Percentiles rank a stretch among this genome's conserved stretches.
Evolutionary conservation across 2,329 filamentous ascomycete genomes (phyloP).

Genomic region (Podosphaera xanthii): DNA sequence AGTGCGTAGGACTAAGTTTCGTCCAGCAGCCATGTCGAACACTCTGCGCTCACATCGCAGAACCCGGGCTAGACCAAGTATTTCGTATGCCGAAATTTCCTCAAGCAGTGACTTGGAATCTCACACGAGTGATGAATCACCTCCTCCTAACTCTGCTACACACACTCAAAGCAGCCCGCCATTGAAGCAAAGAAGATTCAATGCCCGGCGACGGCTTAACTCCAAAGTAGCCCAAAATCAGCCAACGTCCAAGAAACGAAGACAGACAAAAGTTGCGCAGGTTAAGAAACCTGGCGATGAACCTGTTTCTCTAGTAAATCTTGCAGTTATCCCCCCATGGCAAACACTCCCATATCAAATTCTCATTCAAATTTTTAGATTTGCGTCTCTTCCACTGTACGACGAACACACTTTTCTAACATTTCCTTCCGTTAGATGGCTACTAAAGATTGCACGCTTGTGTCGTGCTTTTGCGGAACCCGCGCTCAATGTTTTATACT

Average conservation of each 20-base stretch:
- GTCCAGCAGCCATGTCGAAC: neutral
- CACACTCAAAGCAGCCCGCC: neutral
- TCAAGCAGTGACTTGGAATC: neutral
- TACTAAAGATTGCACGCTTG: conserved; percentile 36
- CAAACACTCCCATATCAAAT: conserved; percentile 42
- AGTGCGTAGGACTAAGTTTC: neutral
- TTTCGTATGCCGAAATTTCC: neutral
- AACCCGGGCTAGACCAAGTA: neutral
- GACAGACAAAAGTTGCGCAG: conserved; percentile 3
- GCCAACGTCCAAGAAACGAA: conserved; percentile 7
- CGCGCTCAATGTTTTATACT: conserved; percentile 50
- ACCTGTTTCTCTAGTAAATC: conserved; percentile 1
- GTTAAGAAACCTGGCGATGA: conserved; percentile 1
- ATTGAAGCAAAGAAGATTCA: neutral
- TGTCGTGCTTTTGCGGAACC: conserved; percentile 48
- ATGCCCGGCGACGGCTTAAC: neutral
- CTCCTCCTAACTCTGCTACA: neutral
- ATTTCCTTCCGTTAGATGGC: conserved; percentile 30
- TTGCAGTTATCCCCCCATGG: conserved; percentile 29
- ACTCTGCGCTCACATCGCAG: neutral
- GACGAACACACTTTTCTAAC: conserved; percentile 23
- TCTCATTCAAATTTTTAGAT: conserved; percentile 45
- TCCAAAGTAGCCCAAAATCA: neutral
- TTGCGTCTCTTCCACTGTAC: conserved; percentile 36
- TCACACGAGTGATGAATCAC: neutral